Conservation (phyloP, 1,284 basidiomycete genomes). For the Sanghuangporus sanghuang region DNA sequence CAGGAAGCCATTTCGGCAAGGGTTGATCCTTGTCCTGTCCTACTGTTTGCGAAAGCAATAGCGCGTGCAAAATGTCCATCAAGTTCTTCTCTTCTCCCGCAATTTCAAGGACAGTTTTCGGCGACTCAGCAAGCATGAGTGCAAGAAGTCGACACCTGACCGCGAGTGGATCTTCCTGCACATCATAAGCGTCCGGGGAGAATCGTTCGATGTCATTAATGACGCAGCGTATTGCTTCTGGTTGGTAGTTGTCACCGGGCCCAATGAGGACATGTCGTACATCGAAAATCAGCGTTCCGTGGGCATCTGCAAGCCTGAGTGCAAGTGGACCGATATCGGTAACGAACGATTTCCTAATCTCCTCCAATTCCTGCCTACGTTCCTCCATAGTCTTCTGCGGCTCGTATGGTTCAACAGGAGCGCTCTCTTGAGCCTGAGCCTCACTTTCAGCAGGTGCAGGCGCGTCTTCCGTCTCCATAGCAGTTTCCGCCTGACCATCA, state of each 20-base stretch:
- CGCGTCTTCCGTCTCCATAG: slow-evolving; percentile 17
- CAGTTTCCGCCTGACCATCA: slow-evolving; percentile 23
- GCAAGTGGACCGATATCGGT: slow-evolving; percentile 63
- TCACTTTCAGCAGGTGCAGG: slow-evolving; percentile 6
- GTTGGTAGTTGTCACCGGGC: slow-evolving; percentile 52
- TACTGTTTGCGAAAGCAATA: slow-evolving; percentile 55
- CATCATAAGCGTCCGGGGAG: slow-evolving; percentile 58
- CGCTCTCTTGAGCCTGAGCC: slow-evolving; percentile 14
- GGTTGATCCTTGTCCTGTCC: slow-evolving; percentile 47
- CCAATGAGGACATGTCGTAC: slow-evolving; percentile 77
- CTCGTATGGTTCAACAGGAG: slow-evolving; percentile 20
- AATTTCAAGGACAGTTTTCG: slow-evolving; percentile 45
- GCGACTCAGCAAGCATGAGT: slow-evolving; percentile 73
- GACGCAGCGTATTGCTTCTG: slow-evolving; percentile 57
- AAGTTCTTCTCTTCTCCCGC: slow-evolving; percentile 43
- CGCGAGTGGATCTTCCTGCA: slow-evolving; percentile 68
- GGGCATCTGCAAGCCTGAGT: slow-evolving; percentile 79
- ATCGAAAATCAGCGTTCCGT: slow-evolving; percentile 87
- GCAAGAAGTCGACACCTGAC: slow-evolving; percentile 85
- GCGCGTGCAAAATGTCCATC: slow-evolving; percentile 59
- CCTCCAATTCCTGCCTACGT: slow-evolving; percentile 61
- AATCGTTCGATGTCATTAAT: slow-evolving; percentile 71
- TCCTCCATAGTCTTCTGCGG: slow-evolving; percentile 39
- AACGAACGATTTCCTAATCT: slow-evolving; percentile 62
- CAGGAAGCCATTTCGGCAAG: slow-evolving; percentile 80